Conservation (phyloP, 1,139 yeast species). For the Candida frijolesensis region DNA sequence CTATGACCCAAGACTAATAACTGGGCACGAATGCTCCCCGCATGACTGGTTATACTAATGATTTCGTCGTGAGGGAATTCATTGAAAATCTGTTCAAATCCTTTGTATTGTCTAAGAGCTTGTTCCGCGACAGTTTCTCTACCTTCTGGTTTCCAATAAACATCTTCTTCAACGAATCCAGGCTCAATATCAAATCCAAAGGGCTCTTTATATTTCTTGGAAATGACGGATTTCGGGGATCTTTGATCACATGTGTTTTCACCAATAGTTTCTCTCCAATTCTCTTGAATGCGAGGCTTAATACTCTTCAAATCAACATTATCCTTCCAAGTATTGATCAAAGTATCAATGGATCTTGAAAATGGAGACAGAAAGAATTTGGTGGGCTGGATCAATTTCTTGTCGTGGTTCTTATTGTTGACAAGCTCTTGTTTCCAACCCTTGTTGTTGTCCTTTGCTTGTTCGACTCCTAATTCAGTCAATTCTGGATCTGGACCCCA, state of each 20-base stretch:
- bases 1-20: constrained; percentile 44
- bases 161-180: constrained; percentile 44
- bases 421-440: constrained; percentile 28
- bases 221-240: constrained; percentile 34
- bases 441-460: constrained; percentile 34
- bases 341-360: constrained; percentile 40
- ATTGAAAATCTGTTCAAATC: constrained; percentile 38
- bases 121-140: constrained; percentile 46
- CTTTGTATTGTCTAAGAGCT: constrained; percentile 37
- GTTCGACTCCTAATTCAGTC: constrained; percentile 41
- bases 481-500: constrained; percentile 54
- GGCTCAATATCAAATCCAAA: constrained; percentile 38
- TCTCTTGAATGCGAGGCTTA: constrained; percentile 40
- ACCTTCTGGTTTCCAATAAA: constrained; percentile 38
- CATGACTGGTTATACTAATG: constrained; percentile 38
- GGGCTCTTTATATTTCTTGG: constrained; percentile 28
- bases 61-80: constrained; percentile 23
- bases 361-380: constrained; percentile 41
- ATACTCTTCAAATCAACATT: constrained; percentile 28
- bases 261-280: constrained; percentile 46
- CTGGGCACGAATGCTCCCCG: constrained; percentile 45
- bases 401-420: constrained; percentile 13
- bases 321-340: constrained; percentile 34
- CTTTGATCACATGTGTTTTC: constrained; percentile 49
- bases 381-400: constrained; percentile 28